Evolutionary conservation across 441 rosid species (phyloP), one percentile per base, ranked within the genome.

Genomic region (Gossypium davidsonii): DNA sequence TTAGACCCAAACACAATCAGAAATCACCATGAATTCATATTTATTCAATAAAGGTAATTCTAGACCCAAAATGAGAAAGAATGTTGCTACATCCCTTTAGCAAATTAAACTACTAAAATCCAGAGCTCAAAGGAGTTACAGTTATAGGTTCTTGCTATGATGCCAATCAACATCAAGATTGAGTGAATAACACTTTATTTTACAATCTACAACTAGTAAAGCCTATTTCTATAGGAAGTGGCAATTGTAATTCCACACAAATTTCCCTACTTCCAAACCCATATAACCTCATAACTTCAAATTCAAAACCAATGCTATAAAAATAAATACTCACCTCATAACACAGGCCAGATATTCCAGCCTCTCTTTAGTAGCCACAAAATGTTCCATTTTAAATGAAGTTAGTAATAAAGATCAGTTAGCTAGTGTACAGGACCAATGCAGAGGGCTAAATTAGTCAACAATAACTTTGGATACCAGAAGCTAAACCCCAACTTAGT

Each of bases 201-300:
- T 26, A 65, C 55, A 20, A 44, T 65, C 53, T 65, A 65, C 18
- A 44, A 63, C 51, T 2, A 42, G 20, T 44, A 44, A 44, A 65
- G 46, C 15, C 70, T 12, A 21, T 53, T 21, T 65, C 52, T 64
- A 44, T 65, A 44, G 10, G 28, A 65, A 11, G 18, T 44, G 34
- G 55, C 18, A 42, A 42, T 12, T 9, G 34, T 44, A 65, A 42
- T 65, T 65, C 55, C 8, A 21, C 46, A 42, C 1, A 26, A 67
- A 6, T n/a, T 67, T 48, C 71, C 71, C 58, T 15, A 49, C 44
- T 67, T 25, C 71, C 71, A 49, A 49, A 26, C 71, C 71, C 44
- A 26, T 48, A 26, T 1, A 51, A 49, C 44, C n/a, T 67, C 44
- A 28, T 25, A 3, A 49, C 44, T 67, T 37, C 39, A 46, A 8